phyloP scores from a whole-genome alignment of 306 rosid species.

The Citrullus amarus region DNA sequence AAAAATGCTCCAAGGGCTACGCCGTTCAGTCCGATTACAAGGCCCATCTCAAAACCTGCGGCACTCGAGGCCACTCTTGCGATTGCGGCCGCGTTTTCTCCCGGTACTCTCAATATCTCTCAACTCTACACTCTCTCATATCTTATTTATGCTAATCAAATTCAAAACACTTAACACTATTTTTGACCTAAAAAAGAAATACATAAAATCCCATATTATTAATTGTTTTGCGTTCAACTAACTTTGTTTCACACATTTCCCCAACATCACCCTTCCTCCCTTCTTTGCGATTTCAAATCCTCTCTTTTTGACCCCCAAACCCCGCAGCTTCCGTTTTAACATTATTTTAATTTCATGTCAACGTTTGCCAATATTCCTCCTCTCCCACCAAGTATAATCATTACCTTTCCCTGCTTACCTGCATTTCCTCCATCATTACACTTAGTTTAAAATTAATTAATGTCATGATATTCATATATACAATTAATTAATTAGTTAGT shows the following conservation, averaged over 20 bases:
- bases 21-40: slow-evolving; percentile 97
- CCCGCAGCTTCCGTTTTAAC: background rate
- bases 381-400: background rate
- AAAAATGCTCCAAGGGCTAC: slow-evolving; percentile 75
- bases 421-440: background rate
- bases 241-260: slow-evolving; percentile 36
- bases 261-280: slow-evolving; percentile 25
- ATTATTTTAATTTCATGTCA: background rate
- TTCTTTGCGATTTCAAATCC: background rate
- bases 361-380: background rate
- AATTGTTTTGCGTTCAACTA: background rate
- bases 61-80: slow-evolving; percentile 94
- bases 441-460: background rate
- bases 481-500: too few species aligned
- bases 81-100: slow-evolving; percentile 98
- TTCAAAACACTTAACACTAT: background rate
- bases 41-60: slow-evolving; percentile 97
- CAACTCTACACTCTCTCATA: too few species aligned
- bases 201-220: slow-evolving; percentile 24
- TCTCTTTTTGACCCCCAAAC: background rate
- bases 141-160: too few species aligned
- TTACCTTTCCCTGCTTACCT: background rate
- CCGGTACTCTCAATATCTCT: slow-evolving; percentile 5
- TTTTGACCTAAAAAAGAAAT: slow-evolving; percentile 30
- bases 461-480: background rate